phyloP scores from a whole-genome alignment of 2,329 filamentous ascomycete species.

The Ophiostoma himal-ulmi region DNA sequence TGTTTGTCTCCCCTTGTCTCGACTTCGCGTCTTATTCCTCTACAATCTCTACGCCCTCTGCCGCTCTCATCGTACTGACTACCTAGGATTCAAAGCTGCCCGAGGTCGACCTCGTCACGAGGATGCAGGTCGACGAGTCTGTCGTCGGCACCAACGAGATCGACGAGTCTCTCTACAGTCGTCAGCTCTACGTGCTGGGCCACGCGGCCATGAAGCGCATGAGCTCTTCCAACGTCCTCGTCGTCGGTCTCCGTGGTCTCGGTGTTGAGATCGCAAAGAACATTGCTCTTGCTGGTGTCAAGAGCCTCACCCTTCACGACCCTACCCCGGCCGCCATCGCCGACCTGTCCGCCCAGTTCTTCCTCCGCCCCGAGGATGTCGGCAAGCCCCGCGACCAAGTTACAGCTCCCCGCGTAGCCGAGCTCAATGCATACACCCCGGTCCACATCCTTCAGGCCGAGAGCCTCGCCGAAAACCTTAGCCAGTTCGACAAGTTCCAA shows the following conservation, averaged over 20 bases:
- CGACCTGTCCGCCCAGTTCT: constrained; percentile 96
- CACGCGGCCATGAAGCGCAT: constrained; percentile 97
- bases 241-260: constrained; percentile 86
- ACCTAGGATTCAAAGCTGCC: constrained; percentile 45
- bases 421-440: constrained; percentile 94
- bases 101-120: constrained; percentile 57
- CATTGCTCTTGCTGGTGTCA: constrained; percentile 94
- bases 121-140: constrained; percentile 61
- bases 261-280: constrained; percentile 99
- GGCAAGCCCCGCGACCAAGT: constrained; percentile 85
- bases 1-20: constrained; percentile 41
- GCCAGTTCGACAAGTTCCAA: constrained; percentile 84
- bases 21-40: neutral
- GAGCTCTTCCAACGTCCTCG: constrained; percentile 88
- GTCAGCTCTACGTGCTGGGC: constrained; percentile 65
- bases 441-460: constrained; percentile 64
- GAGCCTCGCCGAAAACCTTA: constrained; percentile 69
- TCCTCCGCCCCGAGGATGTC: constrained; percentile 79
- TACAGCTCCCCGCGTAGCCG: constrained; percentile 82
- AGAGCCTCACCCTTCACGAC: constrained; percentile 91
- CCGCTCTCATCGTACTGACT: constrained; percentile 5
- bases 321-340: constrained; percentile 75
- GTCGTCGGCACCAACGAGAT: constrained; percentile 51
- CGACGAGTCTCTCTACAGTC: constrained; percentile 68
- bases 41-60: neutral